A percentile compares a stretch with the other conserved stretches of the same genome.
Evolutionary conservation across 1,284 basidiomycete species (phyloP).

Genomic region (Entoloma clypeatum): DNA sequence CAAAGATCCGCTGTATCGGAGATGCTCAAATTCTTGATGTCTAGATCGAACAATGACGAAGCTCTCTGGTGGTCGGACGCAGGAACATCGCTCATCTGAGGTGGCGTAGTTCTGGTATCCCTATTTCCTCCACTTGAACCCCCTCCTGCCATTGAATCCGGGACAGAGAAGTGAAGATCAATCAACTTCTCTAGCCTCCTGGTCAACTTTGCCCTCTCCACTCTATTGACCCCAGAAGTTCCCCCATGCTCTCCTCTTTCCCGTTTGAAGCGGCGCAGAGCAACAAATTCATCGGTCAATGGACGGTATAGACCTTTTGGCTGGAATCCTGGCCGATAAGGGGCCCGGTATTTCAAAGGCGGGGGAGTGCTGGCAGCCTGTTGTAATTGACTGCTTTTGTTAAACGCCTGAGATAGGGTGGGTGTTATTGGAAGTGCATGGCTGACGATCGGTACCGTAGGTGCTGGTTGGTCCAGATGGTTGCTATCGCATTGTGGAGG

Average conservation of each 20-base stretch:
- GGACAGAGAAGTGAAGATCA: slow-evolving; percentile 69
- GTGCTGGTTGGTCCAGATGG: too few relatives aligned
- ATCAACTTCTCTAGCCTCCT: slow-evolving; percentile 85
- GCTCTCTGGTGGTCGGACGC: slow-evolving; percentile 31
- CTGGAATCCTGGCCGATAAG: slow-evolving; percentile 80
- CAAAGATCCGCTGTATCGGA: slow-evolving; percentile 57
- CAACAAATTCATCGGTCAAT: slow-evolving; percentile 77
- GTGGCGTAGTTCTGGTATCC: slow-evolving; percentile 12
- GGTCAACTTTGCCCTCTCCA: slow-evolving; percentile 78
- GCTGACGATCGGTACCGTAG: too few relatives aligned
- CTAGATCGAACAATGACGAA: slow-evolving; percentile 69
- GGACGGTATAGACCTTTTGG: slow-evolving; percentile 68
- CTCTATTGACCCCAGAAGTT: slow-evolving; percentile 35
- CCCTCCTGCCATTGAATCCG: slow-evolving; percentile 15
- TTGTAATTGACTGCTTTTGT: slow-evolving; percentile 15
- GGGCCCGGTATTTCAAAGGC: slow-evolving; percentile 32
- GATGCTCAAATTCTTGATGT: slow-evolving; percentile 46
- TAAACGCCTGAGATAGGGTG: slow-evolving; percentile 10
- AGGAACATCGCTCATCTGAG: not conserved
- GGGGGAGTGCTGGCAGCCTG: not conserved
- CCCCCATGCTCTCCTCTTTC: slow-evolving; percentile 38
- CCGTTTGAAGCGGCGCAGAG: slow-evolving; percentile 48
- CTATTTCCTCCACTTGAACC: slow-evolving; percentile 13
- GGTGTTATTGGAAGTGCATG: slow-evolving; percentile 26
- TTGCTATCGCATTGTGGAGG: too few relatives aligned